Base-by-base conservation (phyloP, 441 rosid species). In the Omphalea diandra region DNA sequence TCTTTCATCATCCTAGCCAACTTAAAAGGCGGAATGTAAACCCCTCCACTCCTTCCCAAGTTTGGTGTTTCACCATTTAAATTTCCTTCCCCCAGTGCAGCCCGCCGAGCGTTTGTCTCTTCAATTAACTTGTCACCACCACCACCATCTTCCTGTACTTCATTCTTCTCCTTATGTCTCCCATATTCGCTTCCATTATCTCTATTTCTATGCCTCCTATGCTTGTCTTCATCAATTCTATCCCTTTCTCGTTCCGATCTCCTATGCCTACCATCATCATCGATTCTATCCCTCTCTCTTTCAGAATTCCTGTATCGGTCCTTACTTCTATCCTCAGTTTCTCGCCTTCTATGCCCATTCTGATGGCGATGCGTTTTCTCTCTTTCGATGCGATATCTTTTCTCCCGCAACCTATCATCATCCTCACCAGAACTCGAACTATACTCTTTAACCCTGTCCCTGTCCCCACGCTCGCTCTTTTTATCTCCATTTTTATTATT, bases 1-100 rank as follows among this genome's bases (percentile, higher is more conserved):
- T 90, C 97, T 68, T 83, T 90, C 96, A 90, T 87, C 98, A 92
- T 90, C 62, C 91, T 74, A 0, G 97, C 97, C 79, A 95, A 75
- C 83, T 81, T 92, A 74, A 85, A 89, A 12, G 99, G 98, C 12
- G 98, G 99, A 32, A 95, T 88, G 69, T 93, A 92, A 72, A 92
- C 93, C 9, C 99, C 97, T 65, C 97, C 96, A 36, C 83, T 87
- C 56, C 81, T 85, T 10, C 97, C 95, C 73, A 85, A 80, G 49
- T 56, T 56, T 3, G 73, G n/a, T 1, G 80, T 73, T 72, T 65
- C 81, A 12, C 75, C 77, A 68, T 75, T 79, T 67, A 68, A 65
- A 64, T 85, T 87, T 41, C 76, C 86, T 56, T 68, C 87, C 56
- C 65, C 80, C 41, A 24, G 15, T 49, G 73, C 50, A 33, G 78